Percentiles rank a stretch among this genome's conserved stretches.
Evolutionary conservation across 2,329 filamentous ascomycete genomes (phyloP).

Genomic region (Juglanconis juglandina): DNA sequence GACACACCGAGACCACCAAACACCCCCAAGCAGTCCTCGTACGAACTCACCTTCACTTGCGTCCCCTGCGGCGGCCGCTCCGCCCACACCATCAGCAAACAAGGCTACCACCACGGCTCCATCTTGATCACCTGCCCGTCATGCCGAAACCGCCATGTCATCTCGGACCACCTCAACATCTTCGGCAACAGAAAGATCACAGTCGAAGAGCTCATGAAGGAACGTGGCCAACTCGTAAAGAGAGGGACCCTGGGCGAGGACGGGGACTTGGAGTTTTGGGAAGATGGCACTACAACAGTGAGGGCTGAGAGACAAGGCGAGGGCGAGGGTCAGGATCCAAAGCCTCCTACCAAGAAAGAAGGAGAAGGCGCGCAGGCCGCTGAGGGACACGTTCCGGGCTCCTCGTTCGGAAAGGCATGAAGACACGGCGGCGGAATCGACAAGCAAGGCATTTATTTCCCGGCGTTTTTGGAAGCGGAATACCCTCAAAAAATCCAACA

Average conservation of each 20-base stretch:
- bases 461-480: neutral
- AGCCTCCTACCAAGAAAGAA: neutral
- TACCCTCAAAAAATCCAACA: neutral
- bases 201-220: constrained; percentile 72
- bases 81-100: constrained; percentile 84
- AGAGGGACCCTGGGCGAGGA: constrained; percentile 68
- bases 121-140: constrained; percentile 83
- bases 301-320: constrained; percentile 23
- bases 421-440: no score
- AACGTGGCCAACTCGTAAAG: constrained; percentile 72
- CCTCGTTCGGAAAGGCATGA: constrained; percentile 24
- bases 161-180: constrained; percentile 80
- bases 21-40: constrained; percentile 57
- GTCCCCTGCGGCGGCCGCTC: constrained; percentile 77
- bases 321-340: constrained; percentile 16
- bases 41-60: constrained; percentile 90
- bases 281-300: constrained; percentile 56
- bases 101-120: constrained; percentile 89
- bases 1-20: constrained; percentile 24
- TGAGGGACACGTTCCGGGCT: constrained; percentile 23
- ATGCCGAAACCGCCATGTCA: constrained; percentile 85
- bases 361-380: neutral
- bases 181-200: constrained; percentile 70
- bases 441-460: neutral
- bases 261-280: constrained; percentile 92